Evolutionary conservation across 768 basidiomycete genomes (phyloP).

Genomic region (Pisolithus sp.): DNA sequence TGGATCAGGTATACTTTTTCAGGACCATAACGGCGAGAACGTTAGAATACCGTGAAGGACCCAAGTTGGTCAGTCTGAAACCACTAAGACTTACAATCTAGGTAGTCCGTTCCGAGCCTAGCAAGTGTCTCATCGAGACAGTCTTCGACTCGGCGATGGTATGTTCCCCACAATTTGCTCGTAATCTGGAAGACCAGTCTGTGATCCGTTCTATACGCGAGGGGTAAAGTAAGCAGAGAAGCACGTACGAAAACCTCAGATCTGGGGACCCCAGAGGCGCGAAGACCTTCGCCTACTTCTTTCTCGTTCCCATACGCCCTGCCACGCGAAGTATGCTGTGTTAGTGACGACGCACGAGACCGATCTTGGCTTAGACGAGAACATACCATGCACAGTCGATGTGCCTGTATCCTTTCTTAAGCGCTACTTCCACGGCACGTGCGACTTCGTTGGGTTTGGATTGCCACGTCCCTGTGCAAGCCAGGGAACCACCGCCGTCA

Average conservation of each 20-base stretch:
- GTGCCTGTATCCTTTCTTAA: constrained; percentile 75
- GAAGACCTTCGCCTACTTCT: constrained; percentile 78
- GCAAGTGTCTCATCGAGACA: constrained; percentile 69
- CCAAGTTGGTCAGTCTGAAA: too few relatives aligned
- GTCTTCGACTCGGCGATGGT: constrained; percentile 66
- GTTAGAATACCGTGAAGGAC: neutral
- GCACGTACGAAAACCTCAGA: constrained; percentile 59
- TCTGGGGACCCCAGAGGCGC: constrained; percentile 67
- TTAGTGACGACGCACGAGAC: neutral
- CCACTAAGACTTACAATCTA: constrained; percentile 63
- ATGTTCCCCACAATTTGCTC: constrained; percentile 65
- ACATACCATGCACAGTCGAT: constrained; percentile 61
- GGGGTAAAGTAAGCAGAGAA: neutral
- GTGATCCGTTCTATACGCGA: neutral
- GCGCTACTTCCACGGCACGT: constrained; percentile 64
- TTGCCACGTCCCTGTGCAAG: constrained; percentile 68
- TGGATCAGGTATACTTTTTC: constrained; percentile 59
- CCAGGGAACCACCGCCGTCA: neutral
- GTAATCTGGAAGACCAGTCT: constrained; percentile 45
- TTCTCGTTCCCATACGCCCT: constrained; percentile 73
- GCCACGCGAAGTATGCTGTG: constrained; percentile 15
- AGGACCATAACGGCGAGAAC: neutral
- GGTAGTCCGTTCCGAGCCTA: constrained; percentile 77
- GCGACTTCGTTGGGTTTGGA: constrained; percentile 66
- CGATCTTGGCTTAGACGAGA: neutral